Percentiles rank a stretch among this genome's conserved stretches.
phyloP scores from a whole-genome alignment of 2,329 filamentous ascomycete genomes.

The Diaporthe eres region DNA sequence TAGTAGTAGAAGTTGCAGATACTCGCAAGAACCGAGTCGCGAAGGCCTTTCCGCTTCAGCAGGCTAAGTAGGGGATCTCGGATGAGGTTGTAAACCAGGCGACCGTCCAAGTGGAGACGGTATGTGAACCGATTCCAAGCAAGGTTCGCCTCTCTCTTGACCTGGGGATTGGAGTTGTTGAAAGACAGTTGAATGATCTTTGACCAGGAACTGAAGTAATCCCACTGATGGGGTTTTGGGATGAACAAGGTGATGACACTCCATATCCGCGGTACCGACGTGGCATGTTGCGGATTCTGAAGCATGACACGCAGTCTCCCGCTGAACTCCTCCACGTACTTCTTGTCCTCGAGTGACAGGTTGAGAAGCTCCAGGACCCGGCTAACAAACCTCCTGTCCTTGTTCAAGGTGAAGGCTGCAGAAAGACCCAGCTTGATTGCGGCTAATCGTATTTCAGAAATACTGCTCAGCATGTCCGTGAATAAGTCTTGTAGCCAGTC shows the following conservation, averaged over 20 bases:
- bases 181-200: slow-evolving; percentile 86
- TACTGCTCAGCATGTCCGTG: slow-evolving; percentile 82
- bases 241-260: slow-evolving; percentile 85
- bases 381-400: slow-evolving; percentile 76
- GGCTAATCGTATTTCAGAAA: slow-evolving; percentile 81
- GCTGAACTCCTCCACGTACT: slow-evolving; percentile 79
- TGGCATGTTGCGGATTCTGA: slow-evolving; percentile 71
- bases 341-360: slow-evolving; percentile 69
- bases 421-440: slow-evolving; percentile 83
- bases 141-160: slow-evolving; percentile 82
- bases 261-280: slow-evolving; percentile 89
- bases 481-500: slow-evolving; percentile 90
- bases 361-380: slow-evolving; percentile 76
- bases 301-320: slow-evolving; percentile 78
- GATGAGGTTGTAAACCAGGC: slow-evolving; percentile 55
- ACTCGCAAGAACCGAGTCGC: slow-evolving; percentile 72
- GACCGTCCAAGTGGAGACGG: slow-evolving; percentile 75
- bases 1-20: slow-evolving; percentile 90
- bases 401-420: slow-evolving; percentile 77
- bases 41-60: slow-evolving; percentile 76
- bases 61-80: slow-evolving; percentile 78
- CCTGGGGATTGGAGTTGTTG: slow-evolving; percentile 80
- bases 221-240: slow-evolving; percentile 79
- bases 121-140: slow-evolving; percentile 91
- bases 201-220: slow-evolving; percentile 81